Percentiles rank a stretch among this genome's conserved stretches.
Evolutionary conservation across 345 rosid genomes (phyloP).

Genomic region (Gossypium sturtianum): DNA sequence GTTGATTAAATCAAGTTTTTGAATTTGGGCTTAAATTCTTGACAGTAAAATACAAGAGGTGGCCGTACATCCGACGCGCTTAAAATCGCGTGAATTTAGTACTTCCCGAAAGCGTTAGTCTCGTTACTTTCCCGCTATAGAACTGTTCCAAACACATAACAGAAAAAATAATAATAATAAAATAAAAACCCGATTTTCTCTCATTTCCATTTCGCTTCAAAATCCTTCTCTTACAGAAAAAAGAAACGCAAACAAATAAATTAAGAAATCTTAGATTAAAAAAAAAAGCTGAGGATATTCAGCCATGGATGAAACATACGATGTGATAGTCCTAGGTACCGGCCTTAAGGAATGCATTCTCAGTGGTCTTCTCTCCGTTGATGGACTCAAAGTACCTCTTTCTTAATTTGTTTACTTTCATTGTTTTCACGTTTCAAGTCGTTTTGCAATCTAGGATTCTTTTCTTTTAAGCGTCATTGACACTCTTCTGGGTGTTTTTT

Average conservation of each 20-base stretch:
- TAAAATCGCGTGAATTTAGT: constrained; percentile 1
- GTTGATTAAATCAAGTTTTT: no score
- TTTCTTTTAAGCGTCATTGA: neutral
- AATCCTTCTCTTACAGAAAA: neutral
- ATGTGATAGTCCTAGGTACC: constrained; percentile 87
- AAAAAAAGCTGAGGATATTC: neutral
- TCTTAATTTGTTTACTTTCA: neutral
- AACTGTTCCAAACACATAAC: constrained; percentile 24
- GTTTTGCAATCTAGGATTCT: neutral
- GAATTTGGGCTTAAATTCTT: neutral
- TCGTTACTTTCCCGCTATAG: constrained; percentile 31
- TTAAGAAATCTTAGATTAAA: neutral
- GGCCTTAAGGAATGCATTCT: constrained; percentile 96
- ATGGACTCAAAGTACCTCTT: constrained; percentile 78
- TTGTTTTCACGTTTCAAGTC: neutral
- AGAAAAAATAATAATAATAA: neutral
- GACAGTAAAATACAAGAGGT: neutral
- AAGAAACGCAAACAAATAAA: neutral
- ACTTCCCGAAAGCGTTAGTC: constrained; percentile 9
- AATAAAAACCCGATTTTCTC: neutral
- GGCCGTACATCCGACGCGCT: constrained; percentile 12
- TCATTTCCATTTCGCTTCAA: neutral
- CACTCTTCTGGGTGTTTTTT: neutral
- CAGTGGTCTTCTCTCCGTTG: constrained; percentile 87
- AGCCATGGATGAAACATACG: constrained; percentile 86